phyloP scores from a whole-genome alignment of 2,329 filamentous ascomycete genomes.

The Verticillium isaacii region DNA sequence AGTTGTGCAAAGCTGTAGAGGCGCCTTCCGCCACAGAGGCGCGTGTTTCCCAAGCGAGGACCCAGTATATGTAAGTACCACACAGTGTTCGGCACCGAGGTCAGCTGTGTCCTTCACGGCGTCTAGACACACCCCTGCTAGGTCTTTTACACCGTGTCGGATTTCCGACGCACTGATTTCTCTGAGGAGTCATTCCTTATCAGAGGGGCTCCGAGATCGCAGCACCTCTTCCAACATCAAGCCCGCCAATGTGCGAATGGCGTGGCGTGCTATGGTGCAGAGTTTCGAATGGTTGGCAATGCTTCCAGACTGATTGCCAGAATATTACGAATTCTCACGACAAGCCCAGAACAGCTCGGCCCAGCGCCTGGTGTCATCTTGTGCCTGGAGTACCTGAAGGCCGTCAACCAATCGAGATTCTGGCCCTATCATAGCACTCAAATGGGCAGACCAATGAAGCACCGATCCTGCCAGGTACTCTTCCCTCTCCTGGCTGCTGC shows the following conservation, averaged over 20 bases:
- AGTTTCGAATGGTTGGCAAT: neutral
- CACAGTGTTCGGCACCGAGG: neutral
- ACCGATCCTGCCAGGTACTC: neutral
- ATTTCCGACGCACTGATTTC: neutral
- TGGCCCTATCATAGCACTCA: neutral
- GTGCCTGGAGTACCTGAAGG: neutral
- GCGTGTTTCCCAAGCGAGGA: neutral
- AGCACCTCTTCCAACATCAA: neutral
- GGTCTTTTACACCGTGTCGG: neutral
- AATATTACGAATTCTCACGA: neutral
- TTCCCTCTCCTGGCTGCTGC: neutral
- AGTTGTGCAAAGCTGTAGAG: neutral
- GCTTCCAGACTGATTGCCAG: neutral
- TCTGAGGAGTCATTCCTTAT: slow-evolving; percentile 2
- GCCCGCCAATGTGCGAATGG: neutral
- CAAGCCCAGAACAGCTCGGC: neutral
- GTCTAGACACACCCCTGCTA: neutral
- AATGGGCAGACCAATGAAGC: neutral
- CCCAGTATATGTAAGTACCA: neutral
- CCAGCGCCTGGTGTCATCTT: neutral
- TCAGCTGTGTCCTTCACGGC: neutral
- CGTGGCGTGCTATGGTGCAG: neutral
- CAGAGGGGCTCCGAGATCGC: slow-evolving; percentile 1
- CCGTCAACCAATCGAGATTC: neutral
- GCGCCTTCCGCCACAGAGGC: neutral